Conservation (phyloP, 2,329 filamentous ascomycete species). For the Chalara sp. region DNA sequence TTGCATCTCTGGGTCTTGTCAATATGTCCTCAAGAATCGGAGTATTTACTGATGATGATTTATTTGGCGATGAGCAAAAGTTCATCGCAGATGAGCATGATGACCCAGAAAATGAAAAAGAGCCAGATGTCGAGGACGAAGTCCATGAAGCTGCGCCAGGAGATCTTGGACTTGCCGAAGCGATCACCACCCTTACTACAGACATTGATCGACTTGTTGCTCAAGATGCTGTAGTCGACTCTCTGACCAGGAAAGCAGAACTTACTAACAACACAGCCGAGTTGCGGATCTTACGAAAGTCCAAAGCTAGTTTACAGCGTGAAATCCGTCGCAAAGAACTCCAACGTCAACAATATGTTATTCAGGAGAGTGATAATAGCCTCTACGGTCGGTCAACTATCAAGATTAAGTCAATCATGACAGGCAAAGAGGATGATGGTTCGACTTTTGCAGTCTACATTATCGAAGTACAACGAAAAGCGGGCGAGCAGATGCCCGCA, state of each 20-base stretch:
- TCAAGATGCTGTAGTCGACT: constrained; percentile 88
- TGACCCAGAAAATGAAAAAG: constrained; percentile 51
- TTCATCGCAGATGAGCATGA: constrained; percentile 82
- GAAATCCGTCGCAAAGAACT: constrained; percentile 93
- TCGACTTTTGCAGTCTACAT: constrained; percentile 92
- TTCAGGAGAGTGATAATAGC: constrained; percentile 97
- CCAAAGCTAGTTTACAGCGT: constrained; percentile 83
- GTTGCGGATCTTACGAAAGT: constrained; percentile 84
- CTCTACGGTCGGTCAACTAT: constrained; percentile 87
- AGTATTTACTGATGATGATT: constrained; percentile 88
- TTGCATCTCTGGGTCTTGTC: constrained; percentile 86
- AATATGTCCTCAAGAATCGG: constrained; percentile 81
- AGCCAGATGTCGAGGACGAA: constrained; percentile 65
- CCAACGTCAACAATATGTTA: constrained; percentile 91
- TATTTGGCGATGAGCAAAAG: constrained; percentile 84
- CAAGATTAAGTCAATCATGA: constrained; percentile 86
- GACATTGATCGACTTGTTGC: constrained; percentile 85
- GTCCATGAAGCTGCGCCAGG: constrained; percentile 93
- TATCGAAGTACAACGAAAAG: constrained; percentile 82
- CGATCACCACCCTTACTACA: constrained; percentile 78
- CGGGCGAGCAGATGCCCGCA: constrained; percentile 94
- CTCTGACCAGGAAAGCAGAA: constrained; percentile 87
- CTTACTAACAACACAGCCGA: constrained; percentile 95
- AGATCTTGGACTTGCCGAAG: constrained; percentile 87
- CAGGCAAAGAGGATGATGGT: constrained; percentile 85